Percentiles rank a stretch among this genome's conserved stretches.
phyloP scores from a whole-genome alignment of 164 flowering plant species.

The Aristolochia californica region DNA sequence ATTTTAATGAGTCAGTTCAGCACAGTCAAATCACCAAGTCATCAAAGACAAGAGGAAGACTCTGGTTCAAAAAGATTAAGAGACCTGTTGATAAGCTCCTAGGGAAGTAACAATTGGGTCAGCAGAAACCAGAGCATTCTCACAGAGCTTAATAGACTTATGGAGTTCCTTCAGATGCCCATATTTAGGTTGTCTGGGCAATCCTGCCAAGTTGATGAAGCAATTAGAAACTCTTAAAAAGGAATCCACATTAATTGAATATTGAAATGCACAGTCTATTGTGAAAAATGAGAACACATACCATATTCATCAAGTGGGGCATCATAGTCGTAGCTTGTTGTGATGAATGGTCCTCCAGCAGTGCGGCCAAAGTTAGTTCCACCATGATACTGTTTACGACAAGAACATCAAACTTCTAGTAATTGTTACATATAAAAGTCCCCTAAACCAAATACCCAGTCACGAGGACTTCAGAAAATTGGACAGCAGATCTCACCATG shows the following conservation, averaged over 20 bases:
- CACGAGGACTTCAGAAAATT: neutral
- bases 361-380: constrained; percentile 98
- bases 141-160: constrained; percentile 72
- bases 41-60: neutral
- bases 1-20: neutral
- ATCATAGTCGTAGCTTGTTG: constrained; percentile 96
- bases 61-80: neutral
- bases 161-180: constrained; percentile 90
- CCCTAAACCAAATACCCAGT: neutral
- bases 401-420: neutral
- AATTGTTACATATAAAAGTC: neutral
- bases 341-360: constrained; percentile 94
- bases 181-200: constrained; percentile 81
- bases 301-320: constrained; percentile 99
- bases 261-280: neutral
- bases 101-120: constrained; percentile 62
- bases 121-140: constrained; percentile 65
- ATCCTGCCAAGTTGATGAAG: constrained; percentile 34
- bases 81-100: constrained; percentile 28
- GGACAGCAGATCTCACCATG: constrained; percentile 48
- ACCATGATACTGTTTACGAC: constrained; percentile 69
- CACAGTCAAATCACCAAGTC: neutral
- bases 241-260: too few relatives aligned
- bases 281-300: constrained; percentile 16
- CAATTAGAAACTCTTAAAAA: neutral